These are phyloP conservation scores for Hyphopichia pseudoburtonii DNA, from an alignment of 1,139 yeast species.

Conservation along the genomic window DNA sequence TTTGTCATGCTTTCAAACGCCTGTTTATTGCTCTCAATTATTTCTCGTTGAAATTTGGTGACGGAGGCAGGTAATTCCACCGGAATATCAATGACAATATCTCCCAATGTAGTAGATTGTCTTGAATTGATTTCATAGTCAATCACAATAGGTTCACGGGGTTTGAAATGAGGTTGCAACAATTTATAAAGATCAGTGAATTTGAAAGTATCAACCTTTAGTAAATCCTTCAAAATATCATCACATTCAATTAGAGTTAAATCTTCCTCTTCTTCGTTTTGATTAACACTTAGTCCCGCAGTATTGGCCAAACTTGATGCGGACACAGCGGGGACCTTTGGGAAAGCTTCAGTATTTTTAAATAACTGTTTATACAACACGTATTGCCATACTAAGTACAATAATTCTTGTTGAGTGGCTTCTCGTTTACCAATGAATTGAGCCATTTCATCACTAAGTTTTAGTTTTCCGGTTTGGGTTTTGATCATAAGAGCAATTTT, in stretches of 20 bases:
- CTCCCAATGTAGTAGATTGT: conserved; percentile 78
- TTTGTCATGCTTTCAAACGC: conserved; percentile 40
- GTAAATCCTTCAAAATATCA: conserved; percentile 57
- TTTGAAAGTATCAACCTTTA: conserved; percentile 52
- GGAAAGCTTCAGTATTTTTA: conserved; percentile 37
- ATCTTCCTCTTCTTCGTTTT: conserved; percentile 31
- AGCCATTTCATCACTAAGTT: conserved; percentile 62
- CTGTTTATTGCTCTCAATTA: conserved; percentile 38
- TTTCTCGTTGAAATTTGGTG: conserved; percentile 36
- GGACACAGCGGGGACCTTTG: conserved; percentile 42
- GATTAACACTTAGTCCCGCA: conserved; percentile 15
- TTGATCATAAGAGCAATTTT: conserved; percentile 80
- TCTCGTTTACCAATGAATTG: conserved; percentile 72
- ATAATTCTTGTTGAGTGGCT: conserved; percentile 83
- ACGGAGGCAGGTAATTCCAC: conserved; percentile 56
- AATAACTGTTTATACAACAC: conserved; percentile 70
- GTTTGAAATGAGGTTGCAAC: conserved; percentile 59
- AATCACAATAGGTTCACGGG: conserved; percentile 75
- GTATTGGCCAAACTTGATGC: conserved; percentile 14
- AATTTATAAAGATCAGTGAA: conserved; percentile 76
- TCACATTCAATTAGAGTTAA: conserved; percentile 63
- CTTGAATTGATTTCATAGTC: conserved; percentile 77
- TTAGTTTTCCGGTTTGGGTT: conserved; percentile 62
- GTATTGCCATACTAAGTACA: conserved; percentile 86
- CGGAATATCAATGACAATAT: conserved; percentile 71